phyloP scores from a whole-genome alignment of 2,329 filamentous ascomycete species.

The Fusarium odoratissimum region DNA sequence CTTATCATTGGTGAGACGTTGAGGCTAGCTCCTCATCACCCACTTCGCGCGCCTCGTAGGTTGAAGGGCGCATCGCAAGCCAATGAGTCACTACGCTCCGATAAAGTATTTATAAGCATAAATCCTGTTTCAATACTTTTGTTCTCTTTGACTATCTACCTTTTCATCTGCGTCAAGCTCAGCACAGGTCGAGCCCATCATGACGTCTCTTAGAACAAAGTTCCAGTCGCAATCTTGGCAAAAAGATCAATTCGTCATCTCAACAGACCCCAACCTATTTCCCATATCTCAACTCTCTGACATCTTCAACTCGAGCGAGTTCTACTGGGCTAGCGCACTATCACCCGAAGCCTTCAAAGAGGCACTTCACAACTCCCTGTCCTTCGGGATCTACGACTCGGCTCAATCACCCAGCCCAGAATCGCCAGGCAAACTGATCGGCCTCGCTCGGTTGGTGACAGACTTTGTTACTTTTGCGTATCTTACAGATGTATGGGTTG shows the following conservation, averaged over 20 bases:
- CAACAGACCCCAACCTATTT: constrained; percentile 63
- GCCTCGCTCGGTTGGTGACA: constrained; percentile 65
- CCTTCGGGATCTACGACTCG: constrained; percentile 63
- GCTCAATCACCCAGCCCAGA: too few species aligned
- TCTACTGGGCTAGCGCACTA: constrained; percentile 67
- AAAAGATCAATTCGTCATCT: constrained; percentile 63
- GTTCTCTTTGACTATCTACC: accelerated
- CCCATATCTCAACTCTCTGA: constrained; percentile 60
- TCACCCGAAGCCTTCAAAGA: constrained; percentile 57
- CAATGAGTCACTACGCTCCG: not conserved
- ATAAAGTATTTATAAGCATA: not conserved
- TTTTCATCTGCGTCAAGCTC: accelerated
- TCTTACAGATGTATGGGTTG: constrained; percentile 71
- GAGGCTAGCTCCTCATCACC: not conserved
- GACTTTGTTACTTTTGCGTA: constrained; percentile 74
- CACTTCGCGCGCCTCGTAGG: not conserved
- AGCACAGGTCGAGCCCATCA: accelerated
- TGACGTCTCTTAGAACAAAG: not conserved
- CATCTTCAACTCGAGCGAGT: constrained; percentile 60
- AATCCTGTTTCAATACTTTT: accelerated
- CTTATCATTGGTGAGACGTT: not conserved
- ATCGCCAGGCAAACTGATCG: constrained; percentile 36
- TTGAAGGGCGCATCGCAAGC: not conserved
- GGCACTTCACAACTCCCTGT: constrained; percentile 64
- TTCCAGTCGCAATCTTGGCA: constrained; percentile 50